Evolutionary conservation across 805 yeast species (phyloP), one percentile per base, ranked within the genome.

Genomic region (Spathaspora girioi): DNA sequence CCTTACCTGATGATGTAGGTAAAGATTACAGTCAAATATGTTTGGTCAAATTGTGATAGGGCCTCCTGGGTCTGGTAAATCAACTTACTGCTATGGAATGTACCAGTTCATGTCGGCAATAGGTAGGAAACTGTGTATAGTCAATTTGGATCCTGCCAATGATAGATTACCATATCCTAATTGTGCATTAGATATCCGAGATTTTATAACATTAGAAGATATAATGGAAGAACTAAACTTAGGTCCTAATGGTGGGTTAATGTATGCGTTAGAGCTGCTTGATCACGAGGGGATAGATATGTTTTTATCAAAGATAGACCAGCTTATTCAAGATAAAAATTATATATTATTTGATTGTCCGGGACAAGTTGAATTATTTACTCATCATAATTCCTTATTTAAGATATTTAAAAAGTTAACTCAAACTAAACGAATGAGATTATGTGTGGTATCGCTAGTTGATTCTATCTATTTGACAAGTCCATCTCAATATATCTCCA

Each of bases 31-130:
- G 32, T 29, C 10, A 8, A 29, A 8, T 6, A 75, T 75, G 79
- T 88, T 88, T 67, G 97, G 96, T 3, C 97, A 94, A 69, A 81
- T 94, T 9, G 92, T 93, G 9, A 90, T 94, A 38, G 99, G 99
- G 0, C 98, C 99, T 0, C 99, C 99, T 0, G 99, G 99, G 1
- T 80, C 96, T 0, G 99, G 99, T 1, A 94, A 94, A 63, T 89
- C 97, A 0, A 96, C 99, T 0, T 94, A 89, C 65, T 92, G 97
- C 66, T 76, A 84, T 65, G 99, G 99, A 43, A 83, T 93, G 83
- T 80, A 80, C 56, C 98, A 94, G 72, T 94, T 94, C 67, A 78
- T 93, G 60, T 86, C 88, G 53, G 97, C 98, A 1, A 91, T 96
- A 48, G 99, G 99, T 5, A 75, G 99, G 54, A 87, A 89, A 60